Percentiles rank a stretch among this genome's conserved stretches.
These are phyloP conservation scores for Pseudogymnoascus sp. DNA, from an alignment of 2,329 filamentous ascomycete genomes.

Conservation along the genomic window DNA sequence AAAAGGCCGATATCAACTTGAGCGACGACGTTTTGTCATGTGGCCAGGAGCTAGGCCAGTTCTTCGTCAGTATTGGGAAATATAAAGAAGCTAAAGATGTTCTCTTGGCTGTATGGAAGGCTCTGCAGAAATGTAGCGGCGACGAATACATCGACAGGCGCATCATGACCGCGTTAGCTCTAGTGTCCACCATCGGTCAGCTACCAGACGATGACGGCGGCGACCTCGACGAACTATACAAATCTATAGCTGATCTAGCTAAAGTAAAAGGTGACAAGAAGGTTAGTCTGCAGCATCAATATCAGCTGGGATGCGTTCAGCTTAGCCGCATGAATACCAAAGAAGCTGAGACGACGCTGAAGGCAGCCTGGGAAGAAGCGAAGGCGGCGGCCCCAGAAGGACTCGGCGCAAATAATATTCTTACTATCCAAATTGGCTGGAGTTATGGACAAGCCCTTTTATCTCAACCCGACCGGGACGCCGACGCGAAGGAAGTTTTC, in stretches of 20 bases:
- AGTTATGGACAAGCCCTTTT: neutral
- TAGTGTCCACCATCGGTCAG: neutral
- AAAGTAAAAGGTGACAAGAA: neutral
- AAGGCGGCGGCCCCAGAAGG: neutral
- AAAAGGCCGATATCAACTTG: neutral
- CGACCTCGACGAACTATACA: neutral
- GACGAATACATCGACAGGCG: neutral
- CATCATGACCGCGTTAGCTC: neutral
- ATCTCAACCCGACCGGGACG: neutral
- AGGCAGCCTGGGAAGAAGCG: neutral
- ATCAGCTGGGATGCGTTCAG: neutral
- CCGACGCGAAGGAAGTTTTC: neutral
- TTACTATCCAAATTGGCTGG: neutral
- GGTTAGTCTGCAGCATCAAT: neutral
- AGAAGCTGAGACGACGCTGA: neutral
- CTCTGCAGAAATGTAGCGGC: neutral
- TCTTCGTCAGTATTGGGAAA: neutral
- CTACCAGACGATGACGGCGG: neutral
- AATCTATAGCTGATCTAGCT: neutral
- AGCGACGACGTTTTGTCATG: neutral
- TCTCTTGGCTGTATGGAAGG: neutral
- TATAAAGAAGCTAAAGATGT: neutral
- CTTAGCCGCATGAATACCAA: neutral
- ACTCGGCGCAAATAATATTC: neutral
- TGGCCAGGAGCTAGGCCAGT: neutral